Evolutionary conservation across 345 rosid genomes (phyloP), one percentile per base, ranked within the genome.

Genomic region (Cochlearia excelsa): DNA sequence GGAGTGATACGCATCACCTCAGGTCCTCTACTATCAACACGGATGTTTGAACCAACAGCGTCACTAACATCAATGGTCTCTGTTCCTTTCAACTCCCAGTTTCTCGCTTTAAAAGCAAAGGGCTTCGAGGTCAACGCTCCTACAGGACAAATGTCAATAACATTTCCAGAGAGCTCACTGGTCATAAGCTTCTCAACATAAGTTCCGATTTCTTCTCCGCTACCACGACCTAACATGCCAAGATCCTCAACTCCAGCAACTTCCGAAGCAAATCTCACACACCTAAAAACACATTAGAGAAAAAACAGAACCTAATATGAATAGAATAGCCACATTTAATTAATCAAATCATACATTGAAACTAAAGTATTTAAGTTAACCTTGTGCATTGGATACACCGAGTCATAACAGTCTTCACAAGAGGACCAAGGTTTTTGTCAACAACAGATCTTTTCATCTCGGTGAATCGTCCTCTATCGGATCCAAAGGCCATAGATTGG

Each of bases 381-480:
- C 99, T 90, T 59, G 96, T 93, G 66, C 97, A 93, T 74, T 93
- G 99, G 74, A 93, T 87, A 71, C 97, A 93, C 16, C 99, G 85
- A 77, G 99, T 93, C 99, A 93, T 90, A 51, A 93, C 99, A 46
- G 99, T 93, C 87, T 93, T 93, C 47, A 93, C 99, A 74, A 93
- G 75, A 52, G 99, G 99, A 53, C 97, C 99, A 34, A 93, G 96
- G 57, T 93, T 93, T 79, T 93, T 93, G 68, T 93, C 99, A 26
- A 93, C 99, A 7, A 93, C 99, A 10, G 99, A 90, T 74, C 96
- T 84, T 76, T 93, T 93, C 82, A 87, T 75, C 66, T 93, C 99
- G 51, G 96, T 87, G 74, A 93, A 93, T 61, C 99, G 83, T 51
- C 97, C 97, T 46, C 97, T 91, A 54, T 94, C 97, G 49, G 99